Conservation (phyloP, 208 protist species). For the Leishmania tarentolae region DNA sequence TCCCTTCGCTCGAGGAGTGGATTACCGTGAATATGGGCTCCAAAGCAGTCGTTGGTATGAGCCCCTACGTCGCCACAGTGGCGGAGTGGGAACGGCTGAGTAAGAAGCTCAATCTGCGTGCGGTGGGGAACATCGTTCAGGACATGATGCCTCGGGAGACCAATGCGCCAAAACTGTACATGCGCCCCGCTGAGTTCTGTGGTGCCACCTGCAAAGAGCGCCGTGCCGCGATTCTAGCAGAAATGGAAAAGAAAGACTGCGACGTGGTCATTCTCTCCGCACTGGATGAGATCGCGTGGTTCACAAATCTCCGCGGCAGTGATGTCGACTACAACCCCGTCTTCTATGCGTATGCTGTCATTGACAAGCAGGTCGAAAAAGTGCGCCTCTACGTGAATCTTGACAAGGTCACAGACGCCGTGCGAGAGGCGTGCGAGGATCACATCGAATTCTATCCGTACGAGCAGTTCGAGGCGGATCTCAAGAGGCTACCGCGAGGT, state of each 20-base stretch:
- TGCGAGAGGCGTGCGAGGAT: conserved; percentile 22
- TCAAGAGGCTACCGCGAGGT: conserved; percentile 38
- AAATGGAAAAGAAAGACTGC: conserved; percentile 55
- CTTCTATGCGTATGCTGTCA: conserved; percentile 87
- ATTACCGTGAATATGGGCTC: conserved; percentile 51
- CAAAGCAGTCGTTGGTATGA: conserved; percentile 52
- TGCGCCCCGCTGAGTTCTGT: conserved; percentile 67
- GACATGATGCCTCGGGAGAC: conserved; percentile 42
- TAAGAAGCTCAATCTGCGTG: conserved; percentile 55
- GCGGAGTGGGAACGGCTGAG: conserved; percentile 73
- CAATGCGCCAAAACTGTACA: conserved; percentile 36
- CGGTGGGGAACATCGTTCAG: conserved; percentile 41
- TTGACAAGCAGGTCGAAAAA: conserved; percentile 46
- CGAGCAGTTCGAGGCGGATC: conserved; percentile 56
- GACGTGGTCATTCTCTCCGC: conserved; percentile 83
- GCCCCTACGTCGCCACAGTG: conserved; percentile 72
- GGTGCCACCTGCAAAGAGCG: conserved; percentile 67
- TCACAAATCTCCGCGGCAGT: conserved; percentile 89
- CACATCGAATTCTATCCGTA: conserved; percentile 76
- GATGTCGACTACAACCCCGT: conserved; percentile 93
- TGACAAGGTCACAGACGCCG: conserved; percentile 30
- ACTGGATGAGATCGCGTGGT: conserved; percentile 92
- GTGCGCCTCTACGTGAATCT: conserved; percentile 37
- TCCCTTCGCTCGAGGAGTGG: conserved; percentile 78
- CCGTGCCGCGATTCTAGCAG: conserved; percentile 45